Percentiles rank a stretch among this genome's conserved stretches.
These are phyloP conservation scores for Jimgerdemannia flammicorona DNA, from an alignment of 192 early-diverging fungal species.

Conservation along the genomic window DNA sequence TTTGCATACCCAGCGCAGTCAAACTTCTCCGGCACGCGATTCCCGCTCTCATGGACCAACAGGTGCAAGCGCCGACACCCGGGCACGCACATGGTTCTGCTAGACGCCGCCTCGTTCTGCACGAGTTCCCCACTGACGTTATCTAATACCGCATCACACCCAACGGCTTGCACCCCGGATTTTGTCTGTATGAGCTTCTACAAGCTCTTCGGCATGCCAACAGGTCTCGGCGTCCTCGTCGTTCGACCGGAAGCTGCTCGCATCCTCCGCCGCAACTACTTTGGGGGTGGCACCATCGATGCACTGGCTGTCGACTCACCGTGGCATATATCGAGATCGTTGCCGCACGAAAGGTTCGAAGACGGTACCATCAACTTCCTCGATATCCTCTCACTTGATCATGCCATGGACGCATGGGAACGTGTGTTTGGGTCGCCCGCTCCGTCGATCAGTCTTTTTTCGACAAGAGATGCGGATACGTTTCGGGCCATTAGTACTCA, in stretches of 20 bases:
- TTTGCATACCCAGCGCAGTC: conserved; percentile 83
- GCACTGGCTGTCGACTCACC: conserved; percentile 46
- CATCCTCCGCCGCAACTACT: conserved; percentile 55
- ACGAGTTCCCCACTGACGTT: conserved; percentile 63
- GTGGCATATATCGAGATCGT: conserved; percentile 52
- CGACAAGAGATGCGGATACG: neutral
- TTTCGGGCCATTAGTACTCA: neutral
- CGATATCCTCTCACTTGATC: conserved; percentile 66
- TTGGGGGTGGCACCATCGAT: conserved; percentile 79
- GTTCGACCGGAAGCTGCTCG: conserved; percentile 47
- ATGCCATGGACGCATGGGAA: conserved; percentile 55
- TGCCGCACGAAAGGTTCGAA: conserved; percentile 54
- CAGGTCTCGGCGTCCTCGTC: conserved; percentile 75
- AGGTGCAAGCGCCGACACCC: conserved; percentile 34
- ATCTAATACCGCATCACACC: conserved; percentile 31
- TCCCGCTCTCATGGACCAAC: conserved; percentile 56
- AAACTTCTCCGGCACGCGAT: conserved; percentile 76
- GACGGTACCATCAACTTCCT: conserved; percentile 78
- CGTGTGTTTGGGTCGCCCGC: neutral
- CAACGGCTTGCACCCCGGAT: conserved; percentile 32
- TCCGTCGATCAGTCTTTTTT: neutral
- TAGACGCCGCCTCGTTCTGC: conserved; percentile 73
- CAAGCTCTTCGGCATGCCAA: conserved; percentile 87
- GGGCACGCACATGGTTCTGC: conserved; percentile 49
- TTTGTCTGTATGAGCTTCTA: conserved; percentile 80